Conservation (phyloP, 192 early-diverging fungal genomes). For the Coemansia sp. region DNA sequence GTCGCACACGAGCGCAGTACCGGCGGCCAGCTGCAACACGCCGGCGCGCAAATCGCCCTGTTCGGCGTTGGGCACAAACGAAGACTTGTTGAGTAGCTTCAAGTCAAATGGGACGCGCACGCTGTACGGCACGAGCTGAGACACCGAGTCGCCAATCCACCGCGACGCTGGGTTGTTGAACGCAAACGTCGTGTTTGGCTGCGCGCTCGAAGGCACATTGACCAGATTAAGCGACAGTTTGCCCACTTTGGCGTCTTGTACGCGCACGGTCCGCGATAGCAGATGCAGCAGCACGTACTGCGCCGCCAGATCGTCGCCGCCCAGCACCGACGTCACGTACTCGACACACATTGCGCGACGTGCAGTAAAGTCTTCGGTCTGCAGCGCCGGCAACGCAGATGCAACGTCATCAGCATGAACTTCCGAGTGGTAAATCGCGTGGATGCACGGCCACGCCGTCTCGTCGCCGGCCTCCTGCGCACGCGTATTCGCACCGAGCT, state of each 20-base stretch:
- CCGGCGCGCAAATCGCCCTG: slow-evolving; percentile 60
- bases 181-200: slow-evolving; percentile 16
- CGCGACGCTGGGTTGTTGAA: slow-evolving; percentile 33
- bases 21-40: slow-evolving; percentile 61
- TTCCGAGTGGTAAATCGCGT: slow-evolving; percentile 35
- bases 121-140: slow-evolving; percentile 56
- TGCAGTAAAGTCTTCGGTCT: slow-evolving; percentile 8
- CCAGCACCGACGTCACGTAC: slow-evolving; percentile 61
- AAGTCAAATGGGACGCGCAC: slow-evolving; percentile 66
- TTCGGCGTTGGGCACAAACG: slow-evolving; percentile 61
- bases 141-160: slow-evolving; percentile 40
- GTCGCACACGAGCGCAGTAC: slow-evolving; percentile 65
- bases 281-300: slow-evolving; percentile 70
- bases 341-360: slow-evolving; percentile 26
- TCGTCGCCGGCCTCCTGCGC: slow-evolving; percentile 13
- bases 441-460: slow-evolving; percentile 45
- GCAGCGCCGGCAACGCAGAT: slow-evolving; percentile 6
- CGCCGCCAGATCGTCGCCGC: slow-evolving; percentile 65
- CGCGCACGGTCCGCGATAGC: slow-evolving; percentile 54
- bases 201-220: slow-evolving; percentile 38
- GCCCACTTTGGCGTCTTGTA: slow-evolving; percentile 61
- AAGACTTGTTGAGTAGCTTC: slow-evolving; percentile 57
- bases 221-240: slow-evolving; percentile 69
- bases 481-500: slow-evolving; percentile 28
- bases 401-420: slow-evolving; percentile 12